Evolutionary conservation across 2,329 filamentous ascomycete species (phyloP).

Genomic region (Corinectria fuckeliana): DNA sequence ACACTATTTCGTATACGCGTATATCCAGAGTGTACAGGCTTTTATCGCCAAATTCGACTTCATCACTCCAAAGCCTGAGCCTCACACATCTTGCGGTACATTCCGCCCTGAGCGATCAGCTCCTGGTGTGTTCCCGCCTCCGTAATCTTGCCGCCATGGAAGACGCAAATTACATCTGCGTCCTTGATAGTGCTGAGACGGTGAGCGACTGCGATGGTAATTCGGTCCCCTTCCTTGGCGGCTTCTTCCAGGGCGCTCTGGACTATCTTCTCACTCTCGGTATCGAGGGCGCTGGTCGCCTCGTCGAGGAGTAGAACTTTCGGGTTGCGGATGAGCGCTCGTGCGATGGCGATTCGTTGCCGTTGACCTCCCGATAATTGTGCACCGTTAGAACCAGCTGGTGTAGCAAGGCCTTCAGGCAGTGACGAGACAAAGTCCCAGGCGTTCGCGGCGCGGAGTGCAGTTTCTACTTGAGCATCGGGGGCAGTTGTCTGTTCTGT

Average conservation of each 20-base stretch:
- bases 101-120: slow-evolving; percentile 53
- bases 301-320: slow-evolving; percentile 36
- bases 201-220: slow-evolving; percentile 73
- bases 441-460: slow-evolving; percentile 57
- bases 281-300: slow-evolving; percentile 39
- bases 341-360: slow-evolving; percentile 72
- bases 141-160: slow-evolving; percentile 61
- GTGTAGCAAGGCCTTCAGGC: slow-evolving; percentile 60
- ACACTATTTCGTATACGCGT: not conserved
- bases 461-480: slow-evolving; percentile 48
- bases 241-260: slow-evolving; percentile 81
- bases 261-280: slow-evolving; percentile 49
- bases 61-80: slow-evolving; percentile 43
- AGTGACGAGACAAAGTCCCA: slow-evolving; percentile 52
- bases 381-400: slow-evolving; percentile 68
- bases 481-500: slow-evolving; percentile 19
- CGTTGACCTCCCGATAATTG: slow-evolving; percentile 73
- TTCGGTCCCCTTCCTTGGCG: slow-evolving; percentile 70
- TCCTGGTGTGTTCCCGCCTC: slow-evolving; percentile 65
- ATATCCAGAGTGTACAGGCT: not conserved
- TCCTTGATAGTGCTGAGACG: slow-evolving; percentile 89
- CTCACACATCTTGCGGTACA: slow-evolving; percentile 59
- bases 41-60: slow-evolving; percentile 3
- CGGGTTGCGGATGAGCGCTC: slow-evolving; percentile 57
- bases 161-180: slow-evolving; percentile 67